Conservation (phyloP, 345 rosid genomes). For the Citrus reticulata region DNA sequence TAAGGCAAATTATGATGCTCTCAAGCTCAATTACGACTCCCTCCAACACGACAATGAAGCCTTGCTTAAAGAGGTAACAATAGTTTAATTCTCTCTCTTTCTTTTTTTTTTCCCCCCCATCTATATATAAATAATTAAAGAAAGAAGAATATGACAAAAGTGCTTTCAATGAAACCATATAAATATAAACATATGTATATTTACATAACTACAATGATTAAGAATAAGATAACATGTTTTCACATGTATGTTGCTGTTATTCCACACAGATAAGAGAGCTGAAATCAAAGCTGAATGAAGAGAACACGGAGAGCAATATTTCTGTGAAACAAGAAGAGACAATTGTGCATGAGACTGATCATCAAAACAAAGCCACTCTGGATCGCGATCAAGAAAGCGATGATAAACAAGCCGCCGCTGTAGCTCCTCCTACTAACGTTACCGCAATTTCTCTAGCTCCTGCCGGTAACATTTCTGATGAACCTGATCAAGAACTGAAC, state of each 20-base stretch:
- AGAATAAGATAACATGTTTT: too few relatives aligned
- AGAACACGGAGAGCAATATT: constrained; percentile 51
- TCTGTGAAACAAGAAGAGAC: constrained; percentile 62
- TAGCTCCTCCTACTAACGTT: constrained; percentile 24
- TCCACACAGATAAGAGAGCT: constrained; percentile 60
- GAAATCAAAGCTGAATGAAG: constrained; percentile 62
- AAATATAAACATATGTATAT: too few relatives aligned
- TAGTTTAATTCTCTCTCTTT: too few relatives aligned
- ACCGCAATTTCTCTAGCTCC: background rate
- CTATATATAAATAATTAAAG: too few relatives aligned
- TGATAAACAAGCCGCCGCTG: background rate
- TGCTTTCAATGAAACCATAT: background rate
- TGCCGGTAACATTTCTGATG: constrained; percentile 10
- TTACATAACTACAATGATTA: too few relatives aligned
- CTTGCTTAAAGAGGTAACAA: constrained; percentile 71
- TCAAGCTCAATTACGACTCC: constrained; percentile 51
- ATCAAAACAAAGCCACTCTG: constrained; percentile 1
- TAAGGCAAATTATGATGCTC: constrained; percentile 54
- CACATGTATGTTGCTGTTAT: too few relatives aligned
- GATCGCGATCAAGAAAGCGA: constrained; percentile 9
- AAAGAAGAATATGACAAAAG: background rate
- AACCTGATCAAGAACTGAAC: constrained; percentile 28
- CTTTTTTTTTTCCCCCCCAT: background rate
- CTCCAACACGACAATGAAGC: constrained; percentile 78
- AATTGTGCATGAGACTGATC: constrained; percentile 33